phyloP scores from a whole-genome alignment of 2,329 filamentous ascomycete genomes.

The Fonsecaea pedrosoi region DNA sequence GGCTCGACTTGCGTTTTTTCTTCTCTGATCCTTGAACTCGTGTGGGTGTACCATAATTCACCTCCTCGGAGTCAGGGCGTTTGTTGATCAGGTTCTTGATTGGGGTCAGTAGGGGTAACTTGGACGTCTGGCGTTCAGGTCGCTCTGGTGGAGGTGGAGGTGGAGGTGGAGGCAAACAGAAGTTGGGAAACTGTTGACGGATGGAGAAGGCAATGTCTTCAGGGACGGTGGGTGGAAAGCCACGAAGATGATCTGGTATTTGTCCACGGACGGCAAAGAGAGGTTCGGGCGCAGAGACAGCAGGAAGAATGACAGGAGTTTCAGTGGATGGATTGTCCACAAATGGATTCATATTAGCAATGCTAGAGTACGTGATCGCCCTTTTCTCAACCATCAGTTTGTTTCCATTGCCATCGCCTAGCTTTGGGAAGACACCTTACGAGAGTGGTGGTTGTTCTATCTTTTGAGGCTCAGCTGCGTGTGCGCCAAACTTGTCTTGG shows the following conservation, averaged over 20 bases:
- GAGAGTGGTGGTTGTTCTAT: constrained; percentile 11
- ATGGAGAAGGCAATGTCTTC: background rate
- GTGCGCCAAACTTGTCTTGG: background rate
- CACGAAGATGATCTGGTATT: background rate
- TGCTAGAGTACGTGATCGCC: constrained; percentile 21
- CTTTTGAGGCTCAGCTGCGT: constrained; percentile 11
- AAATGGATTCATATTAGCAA: constrained; percentile 14
- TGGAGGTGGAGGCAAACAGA: background rate
- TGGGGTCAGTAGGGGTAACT: background rate
- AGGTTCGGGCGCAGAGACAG: background rate
- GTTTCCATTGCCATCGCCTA: background rate
- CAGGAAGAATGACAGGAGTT: background rate
- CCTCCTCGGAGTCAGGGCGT: background rate
- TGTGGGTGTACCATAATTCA: background rate
- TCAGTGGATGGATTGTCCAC: background rate
- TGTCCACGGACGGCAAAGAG: background rate
- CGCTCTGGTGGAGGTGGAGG: background rate
- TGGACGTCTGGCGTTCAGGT: background rate
- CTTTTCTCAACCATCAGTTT: constrained; percentile 10
- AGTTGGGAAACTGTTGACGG: background rate
- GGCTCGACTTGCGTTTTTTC: constrained; percentile 5
- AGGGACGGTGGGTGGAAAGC: background rate
- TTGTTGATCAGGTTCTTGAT: constrained; percentile 4
- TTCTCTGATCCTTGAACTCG: background rate
- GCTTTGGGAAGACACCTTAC: constrained; percentile 6